Evolutionary conservation across 179 eudicot species (phyloP).

Genomic region (Beta corolliflora): DNA sequence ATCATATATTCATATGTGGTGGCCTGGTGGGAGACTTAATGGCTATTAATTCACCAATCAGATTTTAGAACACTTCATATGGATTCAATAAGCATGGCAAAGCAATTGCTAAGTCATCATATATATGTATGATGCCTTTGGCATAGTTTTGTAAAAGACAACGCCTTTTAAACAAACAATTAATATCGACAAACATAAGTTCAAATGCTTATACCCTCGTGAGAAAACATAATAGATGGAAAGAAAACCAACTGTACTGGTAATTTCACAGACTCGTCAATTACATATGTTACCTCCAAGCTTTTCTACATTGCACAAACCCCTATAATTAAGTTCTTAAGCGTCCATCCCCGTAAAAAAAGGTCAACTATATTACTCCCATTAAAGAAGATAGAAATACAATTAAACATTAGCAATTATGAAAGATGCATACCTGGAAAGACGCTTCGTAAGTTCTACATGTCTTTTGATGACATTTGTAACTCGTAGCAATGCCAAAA

Average conservation of each 20-base stretch:
- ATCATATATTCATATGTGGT: no score
- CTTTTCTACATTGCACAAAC: background rate
- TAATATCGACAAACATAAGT: no score
- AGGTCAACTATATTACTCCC: background rate
- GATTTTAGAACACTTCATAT: no score
- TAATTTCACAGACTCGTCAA: background rate
- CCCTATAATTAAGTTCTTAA: background rate
- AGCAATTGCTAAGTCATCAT: no score
- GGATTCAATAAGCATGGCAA: no score
- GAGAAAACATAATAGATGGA: no score
- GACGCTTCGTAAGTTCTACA: conserved; percentile 71
- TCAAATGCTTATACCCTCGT: no score
- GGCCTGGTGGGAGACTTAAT: background rate
- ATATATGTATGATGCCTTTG: no score
- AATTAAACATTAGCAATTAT: background rate
- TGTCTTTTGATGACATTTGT: conserved; percentile 77
- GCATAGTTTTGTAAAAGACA: no score
- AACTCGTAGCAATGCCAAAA: conserved; percentile 50
- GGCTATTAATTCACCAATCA: background rate
- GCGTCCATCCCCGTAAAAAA: background rate
- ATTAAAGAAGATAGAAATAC: no score
- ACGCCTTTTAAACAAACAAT: no score
- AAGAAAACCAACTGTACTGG: no score
- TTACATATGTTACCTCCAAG: background rate
- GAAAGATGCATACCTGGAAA: conserved; percentile 58